These are phyloP conservation scores for Trichosporon coremiiforme DNA, from an alignment of 1,284 basidiomycete genomes.

Conservation along the genomic window DNA sequence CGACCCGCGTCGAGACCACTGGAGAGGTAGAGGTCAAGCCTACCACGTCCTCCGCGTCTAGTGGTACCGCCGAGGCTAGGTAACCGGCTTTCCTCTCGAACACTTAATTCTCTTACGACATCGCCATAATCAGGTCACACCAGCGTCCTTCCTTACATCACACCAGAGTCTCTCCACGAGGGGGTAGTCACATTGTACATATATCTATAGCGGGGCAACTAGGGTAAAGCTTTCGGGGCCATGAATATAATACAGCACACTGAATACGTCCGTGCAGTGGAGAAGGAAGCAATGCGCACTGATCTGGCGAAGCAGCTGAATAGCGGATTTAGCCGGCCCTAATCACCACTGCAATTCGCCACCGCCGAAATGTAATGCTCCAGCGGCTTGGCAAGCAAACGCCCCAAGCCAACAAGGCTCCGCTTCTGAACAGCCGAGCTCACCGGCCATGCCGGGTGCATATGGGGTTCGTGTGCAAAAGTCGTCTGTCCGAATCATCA, in stretches of 20 bases:
- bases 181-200: not conserved
- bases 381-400: not conserved
- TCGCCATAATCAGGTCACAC: not conserved
- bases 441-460: not conserved
- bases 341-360: not conserved
- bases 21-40: constrained; percentile 10
- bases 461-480: not conserved
- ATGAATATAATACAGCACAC: not conserved
- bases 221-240: not conserved
- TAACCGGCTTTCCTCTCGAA: not conserved
- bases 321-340: not conserved
- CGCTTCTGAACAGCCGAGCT: not conserved
- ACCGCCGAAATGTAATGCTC: not conserved
- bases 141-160: constrained; percentile 1
- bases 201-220: not conserved
- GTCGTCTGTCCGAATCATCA: not conserved
- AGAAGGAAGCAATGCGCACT: too few species aligned
- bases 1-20: constrained; percentile 1
- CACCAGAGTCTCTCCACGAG: not conserved
- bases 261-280: too few species aligned
- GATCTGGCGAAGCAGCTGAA: too few species aligned
- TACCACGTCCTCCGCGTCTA: not conserved
- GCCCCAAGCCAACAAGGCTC: not conserved
- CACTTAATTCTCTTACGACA: not conserved
- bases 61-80: constrained; percentile 7